Evolutionary conservation across 2,329 filamentous ascomycete genomes (phyloP).

Genomic region (Neoascochyta sp.): DNA sequence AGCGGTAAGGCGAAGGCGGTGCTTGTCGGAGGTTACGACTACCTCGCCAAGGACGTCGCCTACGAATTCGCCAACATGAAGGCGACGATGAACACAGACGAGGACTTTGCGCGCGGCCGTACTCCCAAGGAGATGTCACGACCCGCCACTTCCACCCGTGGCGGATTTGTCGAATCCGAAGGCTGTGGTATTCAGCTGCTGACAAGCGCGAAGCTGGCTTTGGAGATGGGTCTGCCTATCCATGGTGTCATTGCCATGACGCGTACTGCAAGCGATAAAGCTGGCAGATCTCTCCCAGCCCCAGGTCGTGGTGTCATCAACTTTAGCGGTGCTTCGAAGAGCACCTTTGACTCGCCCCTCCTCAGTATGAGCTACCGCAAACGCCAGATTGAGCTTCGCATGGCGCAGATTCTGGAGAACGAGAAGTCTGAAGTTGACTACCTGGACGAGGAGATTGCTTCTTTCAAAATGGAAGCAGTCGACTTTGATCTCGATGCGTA

Average conservation of each 20-base stretch:
- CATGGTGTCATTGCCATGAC: constrained; percentile 34
- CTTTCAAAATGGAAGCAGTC: constrained; percentile 2
- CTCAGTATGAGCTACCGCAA: constrained; percentile 26
- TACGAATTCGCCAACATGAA: constrained; percentile 36
- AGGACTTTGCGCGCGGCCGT: constrained; percentile 20
- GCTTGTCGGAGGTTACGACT: constrained; percentile 38
- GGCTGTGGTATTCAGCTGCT: constrained; percentile 40
- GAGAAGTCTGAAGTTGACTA: no score
- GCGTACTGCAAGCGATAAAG: constrained; percentile 34
- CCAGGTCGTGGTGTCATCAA: constrained; percentile 40
- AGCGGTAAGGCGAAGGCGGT: constrained; percentile 29
- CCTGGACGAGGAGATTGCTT: no score
- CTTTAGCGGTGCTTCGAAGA: constrained; percentile 19
- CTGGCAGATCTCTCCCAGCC: constrained; percentile 39
- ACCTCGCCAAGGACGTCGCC: constrained; percentile 21
- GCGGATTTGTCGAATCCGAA: constrained; percentile 39
- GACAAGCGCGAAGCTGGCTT: constrained; percentile 31
- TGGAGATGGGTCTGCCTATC: constrained; percentile 38
- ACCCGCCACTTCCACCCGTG: constrained; percentile 31
- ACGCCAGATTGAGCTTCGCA: constrained; percentile 16
- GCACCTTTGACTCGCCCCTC: constrained; percentile 16
- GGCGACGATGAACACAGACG: constrained; percentile 34
- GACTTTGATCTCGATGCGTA: constrained; percentile 5
- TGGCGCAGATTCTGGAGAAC: constrained; percentile 12
- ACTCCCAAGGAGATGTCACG: constrained; percentile 36